These are phyloP conservation scores for Ophiostoma fasciatum DNA, from an alignment of 2,329 filamentous ascomycete species.

Conservation along the genomic window DNA sequence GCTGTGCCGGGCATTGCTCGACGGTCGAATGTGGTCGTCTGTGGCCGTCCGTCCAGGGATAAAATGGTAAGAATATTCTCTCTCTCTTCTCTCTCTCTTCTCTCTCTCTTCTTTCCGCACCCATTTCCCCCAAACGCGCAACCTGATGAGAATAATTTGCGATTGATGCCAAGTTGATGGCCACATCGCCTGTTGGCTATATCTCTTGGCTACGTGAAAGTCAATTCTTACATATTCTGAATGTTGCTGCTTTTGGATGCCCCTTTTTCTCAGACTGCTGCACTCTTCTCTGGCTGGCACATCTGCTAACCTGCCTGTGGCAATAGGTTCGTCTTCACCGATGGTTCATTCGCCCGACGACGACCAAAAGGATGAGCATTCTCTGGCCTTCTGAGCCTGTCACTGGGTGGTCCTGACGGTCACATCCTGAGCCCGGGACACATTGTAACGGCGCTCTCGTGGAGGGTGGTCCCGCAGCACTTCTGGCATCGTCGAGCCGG, in stretches of 20 bases:
- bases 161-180: conserved; percentile 68
- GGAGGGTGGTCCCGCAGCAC: too few species aligned
- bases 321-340: too few species aligned
- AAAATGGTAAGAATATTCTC: conserved; percentile 5
- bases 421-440: too few species aligned
- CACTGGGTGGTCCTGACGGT: too few species aligned
- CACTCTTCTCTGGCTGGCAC: neutral
- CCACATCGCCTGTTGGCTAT: conserved; percentile 67
- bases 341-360: too few species aligned
- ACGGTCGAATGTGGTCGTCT: too few species aligned
- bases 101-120: conserved; percentile 10
- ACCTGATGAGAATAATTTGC: conserved; percentile 88
- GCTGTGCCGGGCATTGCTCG: too few species aligned
- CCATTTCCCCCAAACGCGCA: conserved; percentile 6
- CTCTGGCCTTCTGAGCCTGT: too few species aligned
- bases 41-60: too few species aligned
- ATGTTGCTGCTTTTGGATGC: conserved; percentile 19
- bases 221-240: conserved; percentile 90
- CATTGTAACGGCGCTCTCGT: too few species aligned
- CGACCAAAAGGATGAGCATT: too few species aligned
- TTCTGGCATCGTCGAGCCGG: too few species aligned
- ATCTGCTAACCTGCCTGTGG: conserved; percentile 1
- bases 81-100: conserved; percentile 5
- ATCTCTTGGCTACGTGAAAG: conserved; percentile 62
- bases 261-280: neutral